Percentiles rank a stretch among this genome's conserved stretches.
phyloP scores from a whole-genome alignment of 345 rosid genomes.

The Sisymbrium irio region DNA sequence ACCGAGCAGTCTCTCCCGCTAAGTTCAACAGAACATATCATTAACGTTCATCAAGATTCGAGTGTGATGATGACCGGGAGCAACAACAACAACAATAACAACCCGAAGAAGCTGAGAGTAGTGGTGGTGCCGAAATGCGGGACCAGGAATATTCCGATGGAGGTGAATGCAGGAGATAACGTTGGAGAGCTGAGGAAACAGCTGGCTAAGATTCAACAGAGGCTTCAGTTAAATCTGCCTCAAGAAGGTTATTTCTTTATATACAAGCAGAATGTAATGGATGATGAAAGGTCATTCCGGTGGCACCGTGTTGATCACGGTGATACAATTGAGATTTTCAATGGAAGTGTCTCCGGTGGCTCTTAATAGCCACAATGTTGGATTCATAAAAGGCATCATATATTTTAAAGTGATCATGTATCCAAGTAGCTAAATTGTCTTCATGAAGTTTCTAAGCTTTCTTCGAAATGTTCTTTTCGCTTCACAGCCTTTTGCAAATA shows the following conservation, averaged over 20 bases:
- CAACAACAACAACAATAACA: slow-evolving; percentile 21
- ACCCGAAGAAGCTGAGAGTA: slow-evolving; percentile 52
- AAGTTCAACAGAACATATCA: not conserved
- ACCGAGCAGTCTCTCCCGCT: not conserved
- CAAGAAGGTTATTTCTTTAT: slow-evolving; percentile 77
- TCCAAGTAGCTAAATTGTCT: not conserved
- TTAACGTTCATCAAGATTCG: not conserved
- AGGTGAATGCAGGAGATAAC: slow-evolving; percentile 56
- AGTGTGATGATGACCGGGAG: not conserved
- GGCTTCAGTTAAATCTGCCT: slow-evolving; percentile 46
- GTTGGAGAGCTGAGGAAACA: slow-evolving; percentile 74
- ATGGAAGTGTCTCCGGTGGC: slow-evolving; percentile 29
- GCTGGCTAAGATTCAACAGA: slow-evolving; percentile 58
- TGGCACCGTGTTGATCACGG: slow-evolving; percentile 73
- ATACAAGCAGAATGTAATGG: slow-evolving; percentile 72
- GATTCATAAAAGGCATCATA: not conserved
- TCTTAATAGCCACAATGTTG: not conserved
- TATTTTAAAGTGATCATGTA: no score
- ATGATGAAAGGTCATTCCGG: slow-evolving; percentile 68
- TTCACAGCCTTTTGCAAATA: not conserved
- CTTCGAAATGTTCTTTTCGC: no score
- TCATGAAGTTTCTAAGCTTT: no score
- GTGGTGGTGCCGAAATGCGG: slow-evolving; percentile 52
- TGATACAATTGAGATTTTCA: slow-evolving; percentile 66
- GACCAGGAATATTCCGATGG: slow-evolving; percentile 64